Conservation (phyloP, 2,329 filamentous ascomycete genomes). For the Exophiala sideris region DNA sequence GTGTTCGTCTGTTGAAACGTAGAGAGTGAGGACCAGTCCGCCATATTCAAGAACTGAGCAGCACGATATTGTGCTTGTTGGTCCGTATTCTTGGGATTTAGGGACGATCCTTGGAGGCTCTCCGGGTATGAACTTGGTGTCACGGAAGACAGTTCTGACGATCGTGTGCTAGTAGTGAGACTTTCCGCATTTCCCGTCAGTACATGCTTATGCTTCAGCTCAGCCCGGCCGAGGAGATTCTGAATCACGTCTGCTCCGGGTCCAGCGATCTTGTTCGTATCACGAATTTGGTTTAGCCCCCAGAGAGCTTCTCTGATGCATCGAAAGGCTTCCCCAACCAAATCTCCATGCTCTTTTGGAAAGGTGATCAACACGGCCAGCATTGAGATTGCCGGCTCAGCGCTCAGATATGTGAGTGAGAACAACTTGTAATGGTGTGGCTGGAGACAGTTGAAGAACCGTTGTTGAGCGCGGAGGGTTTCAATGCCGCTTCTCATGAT, state of each 20-base stretch:
- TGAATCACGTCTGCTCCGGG: conserved; percentile 15
- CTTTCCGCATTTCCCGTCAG: not conserved
- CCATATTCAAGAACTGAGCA: not conserved
- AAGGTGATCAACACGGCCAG: conserved; percentile 12
- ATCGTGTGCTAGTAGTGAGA: not conserved
- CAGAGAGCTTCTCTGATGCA: conserved; percentile 6
- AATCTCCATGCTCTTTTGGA: conserved; percentile 2
- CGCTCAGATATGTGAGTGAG: conserved; percentile 8
- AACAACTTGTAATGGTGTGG: conserved; percentile 11
- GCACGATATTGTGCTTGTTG: conserved; percentile 1
- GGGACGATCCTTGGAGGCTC: not conserved
- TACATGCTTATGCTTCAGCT: conserved; percentile 8
- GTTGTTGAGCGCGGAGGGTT: conserved; percentile 9
- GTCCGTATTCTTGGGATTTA: not conserved
- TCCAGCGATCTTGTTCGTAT: conserved; percentile 9
- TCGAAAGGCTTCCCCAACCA: conserved; percentile 7
- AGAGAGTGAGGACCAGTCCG: conserved; percentile 2
- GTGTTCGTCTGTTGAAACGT: not conserved
- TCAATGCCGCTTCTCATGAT: conserved; percentile 8
- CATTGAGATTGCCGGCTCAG: conserved; percentile 10
- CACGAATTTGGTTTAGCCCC: conserved; percentile 7
- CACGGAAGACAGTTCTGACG: conserved; percentile 2
- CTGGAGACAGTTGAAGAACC: conserved; percentile 1
- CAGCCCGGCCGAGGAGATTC: conserved; percentile 11
- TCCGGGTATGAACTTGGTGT: conserved; percentile 3